These are phyloP conservation scores for Coelastrella sp. DNA, from an alignment of 139 green algal species.

Conservation along the genomic window DNA sequence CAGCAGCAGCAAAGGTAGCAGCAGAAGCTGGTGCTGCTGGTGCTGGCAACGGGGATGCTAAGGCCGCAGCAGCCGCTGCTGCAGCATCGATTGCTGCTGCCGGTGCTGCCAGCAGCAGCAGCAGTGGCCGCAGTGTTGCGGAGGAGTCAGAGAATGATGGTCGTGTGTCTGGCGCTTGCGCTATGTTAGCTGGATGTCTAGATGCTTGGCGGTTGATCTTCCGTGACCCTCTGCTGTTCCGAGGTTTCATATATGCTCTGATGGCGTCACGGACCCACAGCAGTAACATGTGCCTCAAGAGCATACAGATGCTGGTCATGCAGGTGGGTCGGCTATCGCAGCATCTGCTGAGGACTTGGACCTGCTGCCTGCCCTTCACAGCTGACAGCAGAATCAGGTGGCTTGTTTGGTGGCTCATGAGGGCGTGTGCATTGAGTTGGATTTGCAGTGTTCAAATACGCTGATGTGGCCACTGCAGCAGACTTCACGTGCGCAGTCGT, in stretches of 20 bases:
- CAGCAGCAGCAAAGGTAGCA: not conserved
- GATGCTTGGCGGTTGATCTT: constrained; percentile 50
- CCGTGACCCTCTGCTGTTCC: constrained; percentile 45
- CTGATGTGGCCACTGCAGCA: constrained; percentile 1
- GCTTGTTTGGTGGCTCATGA: no score
- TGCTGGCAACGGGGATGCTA: not conserved
- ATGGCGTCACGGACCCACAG: constrained; percentile 57
- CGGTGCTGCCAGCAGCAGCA: not conserved
- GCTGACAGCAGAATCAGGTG: no score
- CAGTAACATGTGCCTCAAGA: constrained; percentile 54
- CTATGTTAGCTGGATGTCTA: constrained; percentile 50
- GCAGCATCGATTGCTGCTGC: constrained; percentile 13
- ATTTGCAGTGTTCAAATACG: no score
- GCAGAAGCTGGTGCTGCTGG: not conserved
- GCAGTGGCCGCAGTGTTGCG: constrained; percentile 26
- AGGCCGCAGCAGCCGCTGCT: not conserved
- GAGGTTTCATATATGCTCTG: constrained; percentile 54
- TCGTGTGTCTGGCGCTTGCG: constrained; percentile 51
- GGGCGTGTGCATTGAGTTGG: no score
- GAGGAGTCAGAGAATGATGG: constrained; percentile 57
- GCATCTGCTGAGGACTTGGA: no score
- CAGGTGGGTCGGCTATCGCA: not conserved
- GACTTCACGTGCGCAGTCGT: no score
- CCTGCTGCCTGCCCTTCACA: no score
- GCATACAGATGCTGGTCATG: constrained; percentile 59